A percentile compares a stretch with the other conserved stretches of the same genome.
These are phyloP conservation scores for Sporothrix mexicana DNA, from an alignment of 2,329 filamentous ascomycete species.

Conservation along the genomic window DNA sequence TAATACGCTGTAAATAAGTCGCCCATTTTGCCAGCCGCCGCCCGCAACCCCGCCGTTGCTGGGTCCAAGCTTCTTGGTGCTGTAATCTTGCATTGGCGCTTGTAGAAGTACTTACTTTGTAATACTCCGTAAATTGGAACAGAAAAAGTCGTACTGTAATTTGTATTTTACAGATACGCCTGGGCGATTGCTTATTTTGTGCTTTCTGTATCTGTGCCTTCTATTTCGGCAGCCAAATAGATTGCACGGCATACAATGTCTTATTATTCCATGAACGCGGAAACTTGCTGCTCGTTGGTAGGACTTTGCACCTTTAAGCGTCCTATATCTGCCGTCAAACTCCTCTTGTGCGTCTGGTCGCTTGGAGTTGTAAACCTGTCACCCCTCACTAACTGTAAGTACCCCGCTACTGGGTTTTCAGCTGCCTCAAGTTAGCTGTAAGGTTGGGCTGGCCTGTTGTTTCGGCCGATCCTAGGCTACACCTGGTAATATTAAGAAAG, in stretches of 20 bases:
- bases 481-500: background rate
- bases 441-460: background rate
- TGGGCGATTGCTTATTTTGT: background rate
- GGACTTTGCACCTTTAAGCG: background rate
- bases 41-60: constrained; percentile 10
- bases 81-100: constrained; percentile 24
- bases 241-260: constrained; percentile 3
- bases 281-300: background rate
- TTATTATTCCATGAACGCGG: background rate
- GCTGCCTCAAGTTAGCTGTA: background rate
- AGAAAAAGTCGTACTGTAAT: background rate
- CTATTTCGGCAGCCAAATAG: background rate
- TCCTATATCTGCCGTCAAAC: background rate
- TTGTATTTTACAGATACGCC: too few relatives aligned
- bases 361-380: background rate
- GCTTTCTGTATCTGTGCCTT: background rate
- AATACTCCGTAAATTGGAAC: constrained; percentile 1
- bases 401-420: constrained; percentile 17
- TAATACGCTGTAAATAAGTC: too few relatives aligned
- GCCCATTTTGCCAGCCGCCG: background rate
- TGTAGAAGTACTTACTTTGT: background rate
- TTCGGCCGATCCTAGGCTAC: constrained; percentile 18
- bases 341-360: background rate
- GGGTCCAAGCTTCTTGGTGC: constrained; percentile 15
- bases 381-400: background rate